Evolutionary conservation across 1,139 yeast genomes (phyloP).

Genomic region (Candida mesenterica): DNA sequence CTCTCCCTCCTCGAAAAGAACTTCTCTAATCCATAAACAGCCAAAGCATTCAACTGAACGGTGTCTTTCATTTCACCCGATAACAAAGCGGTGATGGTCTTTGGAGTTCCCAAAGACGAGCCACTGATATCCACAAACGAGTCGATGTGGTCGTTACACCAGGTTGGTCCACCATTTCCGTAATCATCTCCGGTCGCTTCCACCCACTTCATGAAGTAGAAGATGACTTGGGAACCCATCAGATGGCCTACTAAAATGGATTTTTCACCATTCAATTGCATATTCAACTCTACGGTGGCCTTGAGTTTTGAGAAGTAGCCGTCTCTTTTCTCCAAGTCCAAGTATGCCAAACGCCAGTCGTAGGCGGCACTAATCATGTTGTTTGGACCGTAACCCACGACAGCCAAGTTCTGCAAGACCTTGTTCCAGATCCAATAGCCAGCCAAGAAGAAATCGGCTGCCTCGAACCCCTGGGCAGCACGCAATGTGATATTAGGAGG

Average conservation of each 20-base stretch:
- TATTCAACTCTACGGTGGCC: conserved; percentile 60
- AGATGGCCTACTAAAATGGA: conserved; percentile 86
- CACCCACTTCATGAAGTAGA: conserved; percentile 91
- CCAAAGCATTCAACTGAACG: conserved; percentile 86
- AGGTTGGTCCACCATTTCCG: conserved; percentile 83
- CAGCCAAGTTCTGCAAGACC: conserved; percentile 87
- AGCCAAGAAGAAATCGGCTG: conserved; percentile 93
- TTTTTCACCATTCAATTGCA: conserved; percentile 59
- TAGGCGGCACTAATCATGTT: conserved; percentile 89
- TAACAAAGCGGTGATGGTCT: conserved; percentile 82
- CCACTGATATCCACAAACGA: conserved; percentile 88
- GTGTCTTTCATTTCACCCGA: conserved; percentile 99
- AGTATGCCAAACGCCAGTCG: conserved; percentile 92
- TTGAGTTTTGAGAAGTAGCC: conserved; percentile 78
- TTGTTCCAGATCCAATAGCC: conserved; percentile 99
- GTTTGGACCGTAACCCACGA: conserved; percentile 88
- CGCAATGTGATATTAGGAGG: conserved; percentile 78
- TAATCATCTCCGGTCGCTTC: conserved; percentile 77
- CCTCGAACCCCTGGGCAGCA: conserved; percentile 96
- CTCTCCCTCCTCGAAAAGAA: conserved; percentile 89
- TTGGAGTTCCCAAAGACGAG: conserved; percentile 87
- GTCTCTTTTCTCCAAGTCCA: conserved; percentile 85
- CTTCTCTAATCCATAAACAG: conserved; percentile 91
- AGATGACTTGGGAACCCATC: conserved; percentile 91
- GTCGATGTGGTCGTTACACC: conserved; percentile 85